Evolutionary conservation across 1,139 yeast species (phyloP).

Genomic region (Sugiyamaella pinicola): DNA sequence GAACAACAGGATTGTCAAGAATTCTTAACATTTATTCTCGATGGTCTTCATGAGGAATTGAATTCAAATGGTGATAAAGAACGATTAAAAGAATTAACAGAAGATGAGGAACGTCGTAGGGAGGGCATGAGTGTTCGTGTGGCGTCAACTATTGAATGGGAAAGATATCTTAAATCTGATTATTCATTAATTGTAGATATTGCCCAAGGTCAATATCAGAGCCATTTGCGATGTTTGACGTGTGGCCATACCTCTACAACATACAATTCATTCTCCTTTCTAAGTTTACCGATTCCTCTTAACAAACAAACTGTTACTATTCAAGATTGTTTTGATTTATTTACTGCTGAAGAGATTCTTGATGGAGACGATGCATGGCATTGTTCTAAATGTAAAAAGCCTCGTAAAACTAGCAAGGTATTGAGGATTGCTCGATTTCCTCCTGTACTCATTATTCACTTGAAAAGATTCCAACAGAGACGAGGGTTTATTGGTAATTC

Average conservation of each 20-base stretch:
- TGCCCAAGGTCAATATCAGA: constrained; percentile 88
- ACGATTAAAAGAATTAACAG: constrained; percentile 60
- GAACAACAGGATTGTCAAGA: constrained; percentile 97
- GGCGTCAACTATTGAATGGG: constrained; percentile 96
- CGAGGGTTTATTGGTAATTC: constrained; percentile 29
- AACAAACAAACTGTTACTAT: constrained; percentile 47
- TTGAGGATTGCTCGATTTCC: constrained; percentile 74
- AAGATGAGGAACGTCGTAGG: constrained; percentile 72
- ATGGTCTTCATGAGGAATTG: constrained; percentile 85
- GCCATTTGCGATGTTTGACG: constrained; percentile 72
- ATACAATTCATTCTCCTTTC: constrained; percentile 75
- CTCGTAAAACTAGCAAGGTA: constrained; percentile 67
- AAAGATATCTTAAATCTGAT: constrained; percentile 79
- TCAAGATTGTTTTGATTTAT: constrained; percentile 68
- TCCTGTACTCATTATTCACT: constrained; percentile 67
- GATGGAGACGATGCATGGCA: constrained; percentile 88
- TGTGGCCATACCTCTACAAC: constrained; percentile 86
- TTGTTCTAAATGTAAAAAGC: constrained; percentile 77
- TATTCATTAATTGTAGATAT: constrained; percentile 82
- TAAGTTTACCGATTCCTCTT: constrained; percentile 72
- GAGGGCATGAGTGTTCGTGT: constrained; percentile 76
- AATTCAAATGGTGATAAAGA: constrained; percentile 65
- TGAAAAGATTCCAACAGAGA: constrained; percentile 69
- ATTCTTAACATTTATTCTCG: constrained; percentile 79
- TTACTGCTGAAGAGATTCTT: constrained; percentile 65